Conservation (phyloP, 1,139 yeast genomes). For the Candida sanyaensis region DNA sequence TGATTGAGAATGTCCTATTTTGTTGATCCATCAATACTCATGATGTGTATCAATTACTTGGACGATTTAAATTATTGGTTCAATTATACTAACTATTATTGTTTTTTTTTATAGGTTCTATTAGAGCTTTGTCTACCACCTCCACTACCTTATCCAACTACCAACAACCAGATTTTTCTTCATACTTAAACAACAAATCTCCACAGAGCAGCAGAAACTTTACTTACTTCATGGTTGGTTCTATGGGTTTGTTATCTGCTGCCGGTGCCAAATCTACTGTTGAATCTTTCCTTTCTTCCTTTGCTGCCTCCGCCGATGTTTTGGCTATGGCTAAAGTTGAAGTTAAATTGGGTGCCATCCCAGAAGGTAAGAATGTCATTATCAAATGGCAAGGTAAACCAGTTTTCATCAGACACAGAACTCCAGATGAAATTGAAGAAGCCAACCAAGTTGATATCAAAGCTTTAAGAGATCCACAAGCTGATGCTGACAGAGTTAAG, state of each 20-base stretch:
- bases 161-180: slow-evolving; percentile 91
- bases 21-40: not conserved
- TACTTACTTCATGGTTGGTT: slow-evolving; percentile 97
- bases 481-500: slow-evolving; percentile 90
- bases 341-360: slow-evolving; percentile 90
- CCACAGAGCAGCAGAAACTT: slow-evolving; percentile 78
- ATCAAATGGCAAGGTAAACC: slow-evolving; percentile 99
- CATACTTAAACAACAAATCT: slow-evolving; percentile 75
- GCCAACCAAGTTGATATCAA: slow-evolving; percentile 81
- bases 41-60: too few relatives aligned
- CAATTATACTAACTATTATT: slow-evolving; percentile 5
- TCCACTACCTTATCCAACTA: slow-evolving; percentile 66
- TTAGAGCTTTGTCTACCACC: slow-evolving; percentile 46
- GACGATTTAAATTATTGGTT: not conserved
- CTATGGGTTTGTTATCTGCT: slow-evolving; percentile 90
- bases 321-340: slow-evolving; percentile 99
- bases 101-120: slow-evolving; percentile 20
- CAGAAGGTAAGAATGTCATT: slow-evolving; percentile 97
- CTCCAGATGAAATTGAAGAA: slow-evolving; percentile 88
- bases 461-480: slow-evolving; percentile 89
- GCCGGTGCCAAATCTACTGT: slow-evolving; percentile 99
- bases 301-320: slow-evolving; percentile 99
- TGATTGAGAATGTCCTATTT: not conserved
- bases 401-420: slow-evolving; percentile 99
- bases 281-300: slow-evolving; percentile 87